These are phyloP conservation scores for Mortierella alpina DNA, from an alignment of 192 early-diverging fungal species.

Conservation along the genomic window DNA sequence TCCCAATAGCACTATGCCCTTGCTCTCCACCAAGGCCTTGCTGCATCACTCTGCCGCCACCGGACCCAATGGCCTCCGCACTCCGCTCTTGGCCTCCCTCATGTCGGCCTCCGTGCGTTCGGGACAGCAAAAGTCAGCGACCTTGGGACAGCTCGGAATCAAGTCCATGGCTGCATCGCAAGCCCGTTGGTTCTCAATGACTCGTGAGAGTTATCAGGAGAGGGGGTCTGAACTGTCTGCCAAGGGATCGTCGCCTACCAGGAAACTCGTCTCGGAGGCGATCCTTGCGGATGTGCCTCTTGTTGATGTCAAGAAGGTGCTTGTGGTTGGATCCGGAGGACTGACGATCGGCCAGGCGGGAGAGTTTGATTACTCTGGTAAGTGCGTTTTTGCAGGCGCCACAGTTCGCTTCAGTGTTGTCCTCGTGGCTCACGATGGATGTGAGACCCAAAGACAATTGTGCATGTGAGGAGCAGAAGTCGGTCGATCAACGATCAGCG, in stretches of 20 bases:
- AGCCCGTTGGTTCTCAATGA: conserved; percentile 41
- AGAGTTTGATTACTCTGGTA: conserved; percentile 98
- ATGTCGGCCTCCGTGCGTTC: conserved; percentile 4
- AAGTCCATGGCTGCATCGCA: conserved; percentile 37
- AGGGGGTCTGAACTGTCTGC: conserved; percentile 9
- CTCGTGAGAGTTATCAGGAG: conserved; percentile 18
- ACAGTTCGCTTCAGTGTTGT: not conserved
- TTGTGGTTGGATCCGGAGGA: conserved; percentile 96
- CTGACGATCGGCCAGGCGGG: conserved; percentile 97
- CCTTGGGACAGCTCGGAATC: conserved; percentile 18
- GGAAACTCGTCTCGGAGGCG: conserved; percentile 57
- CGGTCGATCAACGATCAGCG: no score
- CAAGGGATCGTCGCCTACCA: not conserved
- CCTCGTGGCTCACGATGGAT: not conserved
- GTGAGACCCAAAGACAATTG: no score
- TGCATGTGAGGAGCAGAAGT: no score
- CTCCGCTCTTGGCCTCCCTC: conserved; percentile 25
- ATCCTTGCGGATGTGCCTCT: conserved; percentile 61
- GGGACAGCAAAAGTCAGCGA: conserved; percentile 12
- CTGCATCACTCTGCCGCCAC: conserved; percentile 28
- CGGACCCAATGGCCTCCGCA: conserved; percentile 3
- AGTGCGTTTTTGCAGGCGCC: not conserved
- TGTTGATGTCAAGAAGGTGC: conserved; percentile 81
- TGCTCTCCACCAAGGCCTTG: conserved; percentile 38
- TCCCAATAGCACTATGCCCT: conserved; percentile 2